Base-by-base conservation (phyloP, 2,329 filamentous ascomycete species). In the Fusarium solani-melongenae region DNA sequence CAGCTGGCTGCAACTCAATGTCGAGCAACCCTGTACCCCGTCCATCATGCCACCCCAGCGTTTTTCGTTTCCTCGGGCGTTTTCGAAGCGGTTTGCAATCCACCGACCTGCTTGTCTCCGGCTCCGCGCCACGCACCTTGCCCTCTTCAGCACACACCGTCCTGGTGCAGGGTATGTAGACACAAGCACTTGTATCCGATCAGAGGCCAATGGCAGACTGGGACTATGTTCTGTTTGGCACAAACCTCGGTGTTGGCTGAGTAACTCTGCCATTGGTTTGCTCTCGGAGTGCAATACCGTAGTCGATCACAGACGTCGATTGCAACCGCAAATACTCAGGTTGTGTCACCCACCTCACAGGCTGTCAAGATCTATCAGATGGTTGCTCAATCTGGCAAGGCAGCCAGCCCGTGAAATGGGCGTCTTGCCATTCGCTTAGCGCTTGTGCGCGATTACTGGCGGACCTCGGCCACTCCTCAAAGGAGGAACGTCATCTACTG, bases 41-140 rank as follows among this genome's bases (percentile, higher is more conserved):
- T 63, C 68, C 53, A 53, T 58, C 62, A 67, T 61, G 67, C 56
- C 31, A 66, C 63, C 64, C 66, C 36, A 33, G 39, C 66, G 57
- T 62, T 53, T 64, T 51, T 44, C 46, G 65, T 71, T 71, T 69
- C 58, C 58, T 60, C 62, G 38, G 53, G 55, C 49, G 33, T 41
- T 65, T 62, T 67, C 64, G 41, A 55, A 56, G 59, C 55, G 49
- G 44, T 68, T 69, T 71, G 64, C 62, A 67, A 67, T 64, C 44
- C 58, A 71, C 49, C 20, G 59, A 53, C 44, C 56, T 67, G 60
- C 49, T 70, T 38, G 60, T 62, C 34, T 29, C 61, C 59, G 59
- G 59, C 53, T 57, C 67, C 36, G 56, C 36, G 51, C 55, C 56
- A 27, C 60, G 34, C 33, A 60, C 51, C 38, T n/a, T 41, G 49